These are phyloP conservation scores for Furcasterigmium sp. DNA, from an alignment of 2,329 filamentous ascomycete genomes.

Conservation along the genomic window DNA sequence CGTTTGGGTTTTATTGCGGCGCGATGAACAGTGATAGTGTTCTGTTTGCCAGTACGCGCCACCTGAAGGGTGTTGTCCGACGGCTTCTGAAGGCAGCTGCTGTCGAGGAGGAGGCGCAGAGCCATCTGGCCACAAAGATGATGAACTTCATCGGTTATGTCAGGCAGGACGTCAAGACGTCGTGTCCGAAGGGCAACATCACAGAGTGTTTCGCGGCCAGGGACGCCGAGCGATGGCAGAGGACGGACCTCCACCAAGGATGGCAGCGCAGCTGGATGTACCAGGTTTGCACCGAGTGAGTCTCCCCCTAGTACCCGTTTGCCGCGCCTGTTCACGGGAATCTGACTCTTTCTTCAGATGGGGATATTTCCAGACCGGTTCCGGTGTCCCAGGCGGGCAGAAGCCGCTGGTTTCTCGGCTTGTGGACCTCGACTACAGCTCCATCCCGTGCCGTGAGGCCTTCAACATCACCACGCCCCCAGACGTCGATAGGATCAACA, in stretches of 20 bases:
- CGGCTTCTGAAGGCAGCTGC: constrained; percentile 35
- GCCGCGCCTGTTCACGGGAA: too few species aligned
- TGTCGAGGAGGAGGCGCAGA: constrained; percentile 28
- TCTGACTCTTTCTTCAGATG: too few species aligned
- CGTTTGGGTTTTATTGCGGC: constrained; percentile 42
- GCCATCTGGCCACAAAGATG: constrained; percentile 33
- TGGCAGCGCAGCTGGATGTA: constrained; percentile 40
- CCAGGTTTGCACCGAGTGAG: too few species aligned
- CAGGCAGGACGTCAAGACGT: constrained; percentile 13
- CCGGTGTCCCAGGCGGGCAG: constrained; percentile 56
- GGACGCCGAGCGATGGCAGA: constrained; percentile 6
- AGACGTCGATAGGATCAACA: constrained; percentile 64
- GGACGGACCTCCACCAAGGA: constrained; percentile 14
- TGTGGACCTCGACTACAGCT: constrained; percentile 58
- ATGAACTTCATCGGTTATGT: constrained; percentile 50
- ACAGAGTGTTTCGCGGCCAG: constrained; percentile 25
- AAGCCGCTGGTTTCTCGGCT: constrained; percentile 68
- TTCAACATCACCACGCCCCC: constrained; percentile 66
- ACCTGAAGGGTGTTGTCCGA: constrained; percentile 26
- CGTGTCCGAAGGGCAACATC: constrained; percentile 18
- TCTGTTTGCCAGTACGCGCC: constrained; percentile 35
- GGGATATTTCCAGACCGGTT: constrained; percentile 75
- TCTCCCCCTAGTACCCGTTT: too few species aligned
- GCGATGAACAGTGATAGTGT: constrained; percentile 34
- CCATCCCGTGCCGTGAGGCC: constrained; percentile 56